Base-by-base conservation (phyloP, 192 early-diverging fungal genomes). In the Linnemannia exigua region DNA sequence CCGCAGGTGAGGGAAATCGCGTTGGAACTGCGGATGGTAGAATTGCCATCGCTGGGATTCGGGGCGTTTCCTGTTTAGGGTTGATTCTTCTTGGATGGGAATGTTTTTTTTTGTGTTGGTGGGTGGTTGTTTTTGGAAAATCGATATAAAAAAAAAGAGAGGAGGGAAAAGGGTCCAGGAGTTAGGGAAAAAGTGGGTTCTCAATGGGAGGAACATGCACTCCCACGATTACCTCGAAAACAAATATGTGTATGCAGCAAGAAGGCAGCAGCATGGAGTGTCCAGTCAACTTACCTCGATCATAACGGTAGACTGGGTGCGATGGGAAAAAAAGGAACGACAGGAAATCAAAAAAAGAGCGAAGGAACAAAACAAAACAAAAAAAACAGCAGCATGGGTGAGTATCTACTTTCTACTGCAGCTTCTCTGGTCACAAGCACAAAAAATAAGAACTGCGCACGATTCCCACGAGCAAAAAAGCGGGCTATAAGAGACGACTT, bases 41-140 rank as follows among this genome's bases (percentile, higher is more conserved):
- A 97, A 97, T 77, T 97, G 95, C 96, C 97, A 97, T 9, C 95
- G 93, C 89, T 97, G 94, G 41, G 78, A 90, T 81, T 93, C 92
- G 5, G 84, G 84, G 50, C 80, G 76, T 70, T 75, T 86, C 25
- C 84, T 46, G 70, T 86, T 79, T 87, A 91, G 47, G 84, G 82
- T 73, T 76, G 89, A 79, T 88, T 93, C 67, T 89, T 89, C 67
- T 93, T 44, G 28, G 58, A 63, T 63, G 11, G 28, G 1, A 63
- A 63, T 63, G 58, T 63, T 31, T 12, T 44, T n/a, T 3, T 44
- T 44, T 44, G 41, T 44, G 41, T 44, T 44, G 41, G 41, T 44
- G 9, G 41, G 41, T 44, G 9, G 41, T 44, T 44, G 41, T 44
- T 44, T 44, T 44, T 44, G 41, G 41, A 44, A 44, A 44, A 63